Base-by-base conservation (phyloP, 1,284 basidiomycete species). In the Trichosporon ovoides region DNA sequence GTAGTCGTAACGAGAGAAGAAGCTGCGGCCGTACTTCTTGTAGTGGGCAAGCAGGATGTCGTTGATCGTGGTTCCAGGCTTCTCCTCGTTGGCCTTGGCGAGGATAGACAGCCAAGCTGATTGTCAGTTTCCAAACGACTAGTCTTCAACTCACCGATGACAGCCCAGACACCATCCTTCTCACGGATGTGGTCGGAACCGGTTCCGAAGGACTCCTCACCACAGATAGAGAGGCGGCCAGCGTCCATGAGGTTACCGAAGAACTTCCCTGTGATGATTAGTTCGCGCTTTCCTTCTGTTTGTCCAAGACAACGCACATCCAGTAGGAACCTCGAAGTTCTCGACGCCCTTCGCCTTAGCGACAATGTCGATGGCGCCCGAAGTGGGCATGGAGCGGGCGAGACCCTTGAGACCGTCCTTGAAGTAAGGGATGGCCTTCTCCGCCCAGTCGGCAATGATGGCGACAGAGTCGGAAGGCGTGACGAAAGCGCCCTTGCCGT, bases 211-310 rank as follows among this genome's bases (percentile, higher is more conserved):
- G 90, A 94, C 80, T 98, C 95, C 77, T 98, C 95, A 66, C 95
- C 95, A 71, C 95, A 98, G 75, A 98, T 98, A 52, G 93, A 97
- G 38, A 98, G 84, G 46, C 91, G 84, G 0, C 93, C 94, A 46
- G 96, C 95, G 76, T 98, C 95, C 95, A 98, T 98, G 65, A 98
- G 82, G 81, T 98, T 98, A 55, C 95, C 96, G 74, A 98, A 98
- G 85, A 98, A 98, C 80, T 98, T 98, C 95, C 95, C 91, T 92
- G 68, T 13, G 36, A 22, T 49, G 3, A 53, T 64, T 36, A 64
- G 59, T 49, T 36, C 31, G 12, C 16, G 18, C 5, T 19, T 5
- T 3, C n/a, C 19, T n/a, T 6, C 35, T 10, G 5, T n/a, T n/a
- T 24, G 5, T 16, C 22, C 4, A 10, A 13, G 19, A 46, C 57